These are phyloP conservation scores for Zalaria obscura DNA, from an alignment of 2,329 filamentous ascomycete genomes.

Conservation along the genomic window DNA sequence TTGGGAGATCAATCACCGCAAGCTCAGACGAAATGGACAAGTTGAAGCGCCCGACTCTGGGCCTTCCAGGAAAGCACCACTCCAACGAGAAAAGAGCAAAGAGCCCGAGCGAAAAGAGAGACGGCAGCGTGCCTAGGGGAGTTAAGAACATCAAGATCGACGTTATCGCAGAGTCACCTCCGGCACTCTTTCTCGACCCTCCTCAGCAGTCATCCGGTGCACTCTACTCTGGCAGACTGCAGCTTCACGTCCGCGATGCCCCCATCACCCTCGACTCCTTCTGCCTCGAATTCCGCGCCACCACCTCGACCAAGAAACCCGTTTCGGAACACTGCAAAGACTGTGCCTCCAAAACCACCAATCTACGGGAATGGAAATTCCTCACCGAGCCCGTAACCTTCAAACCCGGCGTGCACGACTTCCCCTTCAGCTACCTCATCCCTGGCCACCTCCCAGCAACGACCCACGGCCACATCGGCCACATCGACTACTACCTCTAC, in stretches of 20 bases:
- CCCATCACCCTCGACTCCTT: conserved; percentile 57
- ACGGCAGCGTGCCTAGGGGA: conserved; percentile 12
- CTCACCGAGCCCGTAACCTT: conserved; percentile 39
- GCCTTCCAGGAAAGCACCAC: conserved; percentile 7
- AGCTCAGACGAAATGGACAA: conserved; percentile 18
- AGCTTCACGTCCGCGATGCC: conserved; percentile 53
- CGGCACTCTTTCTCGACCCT: conserved; percentile 68
- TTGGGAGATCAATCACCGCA: conserved; percentile 4
- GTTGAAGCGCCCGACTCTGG: conserved; percentile 16
- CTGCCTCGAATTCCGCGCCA: conserved; percentile 55
- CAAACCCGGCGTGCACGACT: conserved; percentile 47
- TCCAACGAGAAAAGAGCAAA: conserved; percentile 12
- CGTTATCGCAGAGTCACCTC: conserved; percentile 68
- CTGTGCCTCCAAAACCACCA: conserved; percentile 57
- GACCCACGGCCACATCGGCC: conserved; percentile 57
- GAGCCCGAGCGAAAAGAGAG: conserved; percentile 1
- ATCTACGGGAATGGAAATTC: conserved; percentile 70
- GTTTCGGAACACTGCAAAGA: conserved; percentile 65
- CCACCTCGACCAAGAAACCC: conserved; percentile 65
- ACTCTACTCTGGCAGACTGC: conserved; percentile 70
- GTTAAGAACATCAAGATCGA: conserved; percentile 37
- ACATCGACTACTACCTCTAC: conserved; percentile 65
- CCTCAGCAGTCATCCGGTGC: conserved; percentile 67
- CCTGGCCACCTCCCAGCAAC: conserved; percentile 75
- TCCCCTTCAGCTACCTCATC: conserved; percentile 80